Conservation (phyloP, 108 stramenopile species). For the Parietichytrium sp. region DNA sequence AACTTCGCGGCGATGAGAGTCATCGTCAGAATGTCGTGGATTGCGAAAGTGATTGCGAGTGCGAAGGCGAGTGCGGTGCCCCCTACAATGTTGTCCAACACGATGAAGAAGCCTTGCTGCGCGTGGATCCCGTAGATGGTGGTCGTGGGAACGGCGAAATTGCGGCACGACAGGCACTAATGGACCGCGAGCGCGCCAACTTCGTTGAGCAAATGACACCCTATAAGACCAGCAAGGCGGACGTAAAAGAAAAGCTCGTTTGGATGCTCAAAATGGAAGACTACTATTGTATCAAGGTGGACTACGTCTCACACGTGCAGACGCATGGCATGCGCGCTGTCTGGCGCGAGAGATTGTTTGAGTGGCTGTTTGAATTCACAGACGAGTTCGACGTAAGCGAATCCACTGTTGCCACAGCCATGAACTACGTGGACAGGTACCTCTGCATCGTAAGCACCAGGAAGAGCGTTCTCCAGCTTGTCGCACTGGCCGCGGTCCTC, state of each 20-base stretch:
- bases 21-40: too few species aligned
- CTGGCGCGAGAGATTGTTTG: background rate
- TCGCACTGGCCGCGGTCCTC: conserved; percentile 39
- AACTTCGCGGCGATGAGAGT: too few species aligned
- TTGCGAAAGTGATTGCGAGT: too few species aligned
- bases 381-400: conserved; percentile 28
- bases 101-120: background rate
- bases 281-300: background rate
- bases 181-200: background rate
- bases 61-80: too few species aligned
- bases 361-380: conserved; percentile 36
- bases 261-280: background rate
- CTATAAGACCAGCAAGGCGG: background rate
- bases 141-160: background rate
- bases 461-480: conserved; percentile 29
- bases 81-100: background rate
- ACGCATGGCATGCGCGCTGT: conserved; percentile 1
- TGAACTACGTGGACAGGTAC: conserved; percentile 40
- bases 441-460: conserved; percentile 21
- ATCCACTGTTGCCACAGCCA: conserved; percentile 21
- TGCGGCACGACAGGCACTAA: background rate
- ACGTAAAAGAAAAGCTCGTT: background rate
- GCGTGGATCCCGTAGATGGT: background rate
- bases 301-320: conserved; percentile 7
- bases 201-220: background rate